Base-by-base conservation (phyloP, 129 eudicot species). In the Heracleum sosnowskyi region DNA sequence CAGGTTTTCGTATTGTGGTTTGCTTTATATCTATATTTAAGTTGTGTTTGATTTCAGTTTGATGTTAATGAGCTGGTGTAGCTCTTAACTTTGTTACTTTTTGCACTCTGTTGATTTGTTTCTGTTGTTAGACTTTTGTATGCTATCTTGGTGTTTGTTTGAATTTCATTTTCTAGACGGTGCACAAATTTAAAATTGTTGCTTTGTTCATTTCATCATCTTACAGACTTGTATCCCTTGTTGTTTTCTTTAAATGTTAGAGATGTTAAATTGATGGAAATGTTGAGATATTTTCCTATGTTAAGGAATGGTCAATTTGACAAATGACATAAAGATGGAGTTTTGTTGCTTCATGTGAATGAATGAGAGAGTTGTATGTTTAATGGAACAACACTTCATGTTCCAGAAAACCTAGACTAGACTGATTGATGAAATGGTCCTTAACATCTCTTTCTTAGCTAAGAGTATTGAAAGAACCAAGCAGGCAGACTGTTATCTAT, bases 401-500 rank as follows among this genome's bases (percentile, higher is more conserved):
- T 82, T 80, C 85, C 81, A 76, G 74, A 81, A 79, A 83, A 79
- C 85, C 76, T 80, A 86, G 85, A 85, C 87, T 81, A 80, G 87
- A 86, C 64, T 75, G 82, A 86, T 79, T 66, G 76, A 81, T 22
- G 68, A 77, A 22, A 82, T 81, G 62, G 66, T 83, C 74, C 75
- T 74, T 84, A 78, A 83, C 89, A 83, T 89, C 91, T 77, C 90
- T 78, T 76, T 87, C 86, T 31, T 34, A 78, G 85, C 83, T 81
- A 42, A 76, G 86, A 69, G 78, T 83, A 85, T 79, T 70, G 83
- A 81, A 83, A 87, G 85, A 88, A 85, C 75, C 74, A 16, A 35
- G 44, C 45, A 69, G 84, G 78, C 37, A 53, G 76, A 92, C 87
- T 87, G 18, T 82, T 88, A 74, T 89, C 92, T 0, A 74, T 36